Base-by-base conservation (phyloP, 345 rosid species). In the Sapria himalayana region DNA sequence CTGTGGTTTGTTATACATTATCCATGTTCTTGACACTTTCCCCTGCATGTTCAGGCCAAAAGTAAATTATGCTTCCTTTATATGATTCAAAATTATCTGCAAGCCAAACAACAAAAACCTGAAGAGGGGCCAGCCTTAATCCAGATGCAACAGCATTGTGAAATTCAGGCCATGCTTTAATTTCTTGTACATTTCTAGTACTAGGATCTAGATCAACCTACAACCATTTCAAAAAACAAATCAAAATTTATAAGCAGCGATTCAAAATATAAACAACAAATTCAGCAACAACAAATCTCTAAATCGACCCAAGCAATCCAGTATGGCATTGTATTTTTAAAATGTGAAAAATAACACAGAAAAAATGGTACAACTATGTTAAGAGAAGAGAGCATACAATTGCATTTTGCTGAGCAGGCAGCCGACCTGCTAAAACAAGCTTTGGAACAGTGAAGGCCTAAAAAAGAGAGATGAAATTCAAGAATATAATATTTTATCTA, bases 101-200 rank as follows among this genome's bases (percentile, higher is more conserved):
- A 12, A n/a, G 2, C 3, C 12, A 33, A 15, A 45, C 1, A 17
- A 33, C 38, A 56, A 36, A 54, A 46, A 86, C 97, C 91, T 86
- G 97, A 61, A 78, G 65, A 6, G 97, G 94, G 14, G 94, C 78
- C 67, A 86, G 70, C 53, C 82, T 68, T 45, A 86, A 64, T 53
- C 94, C 97, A 54, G 97, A 85, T 47, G 94, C 97, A 60, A 81
- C 94, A 57, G 94, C 93, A 66, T 86, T 86, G 58, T 81, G 94
- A 71, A 86, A 86, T 67, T 86, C 94, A n/a, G 97, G 89, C 94
- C 94, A 86, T 22, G 91, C 69, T 61, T 66, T 81, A 46, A 86
- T 78, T 64, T 86, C 97, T 72, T 81, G 94, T 33, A 86, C 59
- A 57, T 76, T 81, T 63, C 94, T 73, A 49, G 65, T 56, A 58